Evolutionary conservation across 2,329 filamentous ascomycete genomes (phyloP).

Genomic region (Elsinoe fawcettii): DNA sequence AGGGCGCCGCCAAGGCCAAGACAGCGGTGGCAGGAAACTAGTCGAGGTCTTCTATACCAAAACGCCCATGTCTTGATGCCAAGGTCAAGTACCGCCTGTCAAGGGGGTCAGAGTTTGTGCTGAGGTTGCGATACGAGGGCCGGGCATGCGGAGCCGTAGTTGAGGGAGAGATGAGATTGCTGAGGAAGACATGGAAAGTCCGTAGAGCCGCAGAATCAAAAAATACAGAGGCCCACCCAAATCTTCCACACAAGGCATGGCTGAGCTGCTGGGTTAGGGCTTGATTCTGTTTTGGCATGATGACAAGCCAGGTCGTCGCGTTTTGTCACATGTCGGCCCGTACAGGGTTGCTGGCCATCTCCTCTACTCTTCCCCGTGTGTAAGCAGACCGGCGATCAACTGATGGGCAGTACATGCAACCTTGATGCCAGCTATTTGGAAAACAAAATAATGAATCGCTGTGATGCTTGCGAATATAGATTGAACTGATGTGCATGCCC

Average conservation of each 20-base stretch:
- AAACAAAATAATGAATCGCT: too few relatives aligned
- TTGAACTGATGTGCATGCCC: neutral
- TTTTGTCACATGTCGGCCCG: neutral
- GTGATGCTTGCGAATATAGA: too few relatives aligned
- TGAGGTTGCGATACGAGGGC: neutral
- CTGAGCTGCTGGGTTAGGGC: conserved; percentile 2
- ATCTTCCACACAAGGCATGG: neutral
- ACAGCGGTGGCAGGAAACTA: neutral
- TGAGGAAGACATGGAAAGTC: neutral
- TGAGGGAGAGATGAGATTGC: neutral
- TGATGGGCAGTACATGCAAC: too few relatives aligned
- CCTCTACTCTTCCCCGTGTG: too few relatives aligned
- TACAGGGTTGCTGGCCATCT: too few relatives aligned
- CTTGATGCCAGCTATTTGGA: too few relatives aligned
- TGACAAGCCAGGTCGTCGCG: neutral
- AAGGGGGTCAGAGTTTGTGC: neutral
- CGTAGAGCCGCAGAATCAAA: neutral
- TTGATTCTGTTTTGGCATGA: neutral
- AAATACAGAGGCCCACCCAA: neutral
- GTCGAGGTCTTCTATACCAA: neutral
- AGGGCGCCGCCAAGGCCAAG: neutral
- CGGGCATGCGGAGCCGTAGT: neutral
- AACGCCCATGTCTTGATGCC: conserved; percentile 8
- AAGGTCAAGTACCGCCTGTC: neutral
- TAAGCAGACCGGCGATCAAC: too few relatives aligned